Base-by-base conservation (phyloP, 1,284 basidiomycete genomes). In the Flammula alnicola region DNA sequence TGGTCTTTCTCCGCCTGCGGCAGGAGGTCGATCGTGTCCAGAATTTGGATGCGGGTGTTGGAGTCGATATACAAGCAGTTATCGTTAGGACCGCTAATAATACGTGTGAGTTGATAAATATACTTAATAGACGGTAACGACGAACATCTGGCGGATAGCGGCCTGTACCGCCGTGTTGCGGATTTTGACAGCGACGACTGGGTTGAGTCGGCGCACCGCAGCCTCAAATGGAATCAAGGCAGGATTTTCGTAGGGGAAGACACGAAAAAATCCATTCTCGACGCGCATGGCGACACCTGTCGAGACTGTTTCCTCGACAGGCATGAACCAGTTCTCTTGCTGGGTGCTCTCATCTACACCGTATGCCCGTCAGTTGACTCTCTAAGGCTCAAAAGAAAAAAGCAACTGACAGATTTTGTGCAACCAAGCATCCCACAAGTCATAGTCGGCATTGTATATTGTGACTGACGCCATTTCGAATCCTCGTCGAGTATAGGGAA, bases 1-100 rank as follows among this genome's bases (percentile, higher is more conserved):
- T 93, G 91, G 54, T 92, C 88, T 70, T 90, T 91, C 62, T 92
- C 83, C 4, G 89, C 91, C 31, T 79, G 76, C 4, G 85, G 86
- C 25, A 93, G 80, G 56, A 83, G 76, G 45, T 80, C 73, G 68
- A 92, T 84, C 41, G 78, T 80, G 54, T 86, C 80, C 41, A 89
- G 62, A 53, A 89, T 76, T 63, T 89, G 86, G 43, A 89, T 88
- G 54, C 86, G 80, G 4, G 86, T 88, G 58, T 84, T 80, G 27
- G 74, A 68, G 63, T 88, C 86, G 59, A 89, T 79, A 63, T 83
- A 85, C 53, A 88, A 76, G 43, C 75, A 78, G 55, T 71, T 68
- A 37, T 84, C 81, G 38, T 79, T 74, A 0, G 75, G 72, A 19
- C 69, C 72, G 1, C 78, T 82, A n/a, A n/a, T n/a, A n/a, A n/a